Evolutionary conservation across 805 yeast genomes (phyloP).

Genomic region (Tetrapisispora arboricola): DNA sequence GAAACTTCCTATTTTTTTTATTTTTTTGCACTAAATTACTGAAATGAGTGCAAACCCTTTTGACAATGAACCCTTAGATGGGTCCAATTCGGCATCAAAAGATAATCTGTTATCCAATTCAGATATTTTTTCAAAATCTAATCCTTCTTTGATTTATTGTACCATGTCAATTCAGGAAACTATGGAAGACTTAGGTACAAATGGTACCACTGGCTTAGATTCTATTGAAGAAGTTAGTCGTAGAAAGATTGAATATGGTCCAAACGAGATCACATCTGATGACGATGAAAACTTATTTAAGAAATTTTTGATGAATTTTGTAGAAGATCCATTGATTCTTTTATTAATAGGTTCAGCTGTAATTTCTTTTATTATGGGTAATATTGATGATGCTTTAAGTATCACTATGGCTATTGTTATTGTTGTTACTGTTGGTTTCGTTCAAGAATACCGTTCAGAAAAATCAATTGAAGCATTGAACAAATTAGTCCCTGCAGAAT

Average conservation of each 20-base stretch:
- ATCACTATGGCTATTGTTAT: conserved; percentile 85
- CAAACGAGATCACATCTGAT: conserved; percentile 65
- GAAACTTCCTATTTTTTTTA: not conserved
- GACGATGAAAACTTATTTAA: conserved; percentile 64
- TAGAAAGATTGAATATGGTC: conserved; percentile 68
- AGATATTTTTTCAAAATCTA: conserved; percentile 27
- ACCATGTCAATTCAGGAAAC: conserved; percentile 58
- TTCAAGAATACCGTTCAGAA: conserved; percentile 93
- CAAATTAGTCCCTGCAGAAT: conserved; percentile 92
- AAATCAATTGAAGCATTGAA: conserved; percentile 88
- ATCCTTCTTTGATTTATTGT: conserved; percentile 57
- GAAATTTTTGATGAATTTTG: conserved; percentile 71
- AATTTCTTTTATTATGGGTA: conserved; percentile 86
- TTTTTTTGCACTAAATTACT: not conserved
- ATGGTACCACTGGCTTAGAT: conserved; percentile 48
- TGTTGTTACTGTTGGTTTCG: conserved; percentile 94
- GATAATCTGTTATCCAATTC: conserved; percentile 1
- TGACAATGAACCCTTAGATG: not conserved
- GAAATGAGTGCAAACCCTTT: conserved; percentile 1
- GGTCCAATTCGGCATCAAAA: not conserved
- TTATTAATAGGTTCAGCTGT: conserved; percentile 83
- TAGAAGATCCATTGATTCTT: conserved; percentile 84
- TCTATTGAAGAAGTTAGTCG: conserved; percentile 60
- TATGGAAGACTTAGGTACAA: conserved; percentile 50
- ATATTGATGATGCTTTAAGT: conserved; percentile 89